phyloP scores from a whole-genome alignment of 805 yeast genomes.

The Suhomyces faveliae region DNA sequence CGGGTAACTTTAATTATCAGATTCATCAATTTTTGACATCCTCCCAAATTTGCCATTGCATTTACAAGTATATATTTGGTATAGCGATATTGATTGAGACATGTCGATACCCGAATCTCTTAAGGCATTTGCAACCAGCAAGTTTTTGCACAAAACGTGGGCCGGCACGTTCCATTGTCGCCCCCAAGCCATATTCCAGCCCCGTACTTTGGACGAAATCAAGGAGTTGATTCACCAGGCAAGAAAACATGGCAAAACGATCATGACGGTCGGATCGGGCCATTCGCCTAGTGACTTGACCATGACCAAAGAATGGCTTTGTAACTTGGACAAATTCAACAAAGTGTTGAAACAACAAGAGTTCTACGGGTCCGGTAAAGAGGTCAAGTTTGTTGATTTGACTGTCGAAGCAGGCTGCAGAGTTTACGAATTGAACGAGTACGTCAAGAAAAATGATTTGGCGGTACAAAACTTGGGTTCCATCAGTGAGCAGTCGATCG shows the following conservation, averaged over 20 bases:
- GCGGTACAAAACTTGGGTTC: conserved; percentile 93
- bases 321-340: conserved; percentile 77
- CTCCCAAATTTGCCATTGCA: no score
- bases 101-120: conserved; percentile 36
- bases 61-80: no score
- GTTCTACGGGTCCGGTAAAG: conserved; percentile 43
- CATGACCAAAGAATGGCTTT: conserved; percentile 83
- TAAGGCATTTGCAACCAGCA: conserved; percentile 38
- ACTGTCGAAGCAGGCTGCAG: conserved; percentile 94
- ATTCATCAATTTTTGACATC: no score
- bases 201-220: conserved; percentile 66
- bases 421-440: conserved; percentile 68
- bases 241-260: conserved; percentile 52
- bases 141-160: conserved; percentile 68
- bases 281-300: conserved; percentile 94
- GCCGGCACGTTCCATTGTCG: conserved; percentile 81
- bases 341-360: conserved; percentile 48
- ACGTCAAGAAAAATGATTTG: conserved; percentile 59
- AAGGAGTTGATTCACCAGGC: conserved; percentile 67
- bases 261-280: conserved; percentile 88
- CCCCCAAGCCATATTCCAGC: conserved; percentile 81
- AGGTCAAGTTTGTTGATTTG: conserved; percentile 74
- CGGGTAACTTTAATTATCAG: no score
- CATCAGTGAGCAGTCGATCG: conserved; percentile 88
- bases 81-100: no score